Evolutionary conservation across 257 asterid species (phyloP), one percentile per base, ranked within the genome.

Genomic region (Mentha longifolia): DNA sequence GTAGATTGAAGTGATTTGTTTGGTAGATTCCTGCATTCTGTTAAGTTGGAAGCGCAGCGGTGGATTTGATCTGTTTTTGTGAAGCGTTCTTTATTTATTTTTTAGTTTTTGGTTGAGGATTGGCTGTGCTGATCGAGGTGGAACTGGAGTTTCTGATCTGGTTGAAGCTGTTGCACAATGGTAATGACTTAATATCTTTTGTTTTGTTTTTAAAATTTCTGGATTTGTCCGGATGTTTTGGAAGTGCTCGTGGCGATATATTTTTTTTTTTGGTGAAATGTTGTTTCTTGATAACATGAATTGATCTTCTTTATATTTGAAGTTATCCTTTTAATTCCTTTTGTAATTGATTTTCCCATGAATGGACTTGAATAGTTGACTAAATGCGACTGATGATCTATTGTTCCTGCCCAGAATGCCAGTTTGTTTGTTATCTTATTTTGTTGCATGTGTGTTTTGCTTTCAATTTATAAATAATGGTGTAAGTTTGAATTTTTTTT

Each of bases 81-180:
- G 73, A 47, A 64, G 58, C 72, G 81, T 49, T 61, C 30, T 61
- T 61, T 43, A 2, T 49, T 78, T 37, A 17, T 33, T 75, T 11
- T 22, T 51, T 35, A 15, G 30, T 69, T 39, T 47, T n/a, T 56
- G 37, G 28, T 71, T 59, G 65, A 46, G 65, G 59, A 66, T 61
- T 79, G 68, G 41, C 68, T 56, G 68, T 37, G 42, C 83, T 78
- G 92, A 74, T 80, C 74, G 76, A 28, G 80, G 79, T 66, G 73
- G 78, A 41, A 41, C 82, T 83, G 74, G 35, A 76, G 82, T 67
- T 68, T 77, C 82, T 86, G 91, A 87, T 89, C 96, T 86, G 90
- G 70, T 81, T 85, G 82, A 75, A 82, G 86, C 86, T 72, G 60
- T 52, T 83, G 61, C 64, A 61, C 71, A 76, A 92, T 92, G 98